Base-by-base conservation (phyloP, 1,284 basidiomycete genomes). In the Sporisorium scitamineum region DNA sequence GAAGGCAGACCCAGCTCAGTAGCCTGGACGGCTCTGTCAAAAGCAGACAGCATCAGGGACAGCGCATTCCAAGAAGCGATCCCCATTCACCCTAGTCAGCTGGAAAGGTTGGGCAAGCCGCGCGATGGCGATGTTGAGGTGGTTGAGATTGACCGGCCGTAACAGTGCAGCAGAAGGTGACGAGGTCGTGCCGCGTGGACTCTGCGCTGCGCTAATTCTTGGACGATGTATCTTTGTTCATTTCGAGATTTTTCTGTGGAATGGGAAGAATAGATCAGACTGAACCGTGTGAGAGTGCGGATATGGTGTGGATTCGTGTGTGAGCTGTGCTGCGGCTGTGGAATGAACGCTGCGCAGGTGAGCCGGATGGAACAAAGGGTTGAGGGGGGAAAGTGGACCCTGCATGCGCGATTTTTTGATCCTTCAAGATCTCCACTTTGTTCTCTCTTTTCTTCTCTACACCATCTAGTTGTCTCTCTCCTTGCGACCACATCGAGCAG, bases 11-110 rank as follows among this genome's bases (percentile, higher is more conserved):
- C 39, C 0, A 62, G 55, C 24, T 60, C 70, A 8, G 63, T 42
- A 9, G 63, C 63, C 2, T 24, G 24, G 24, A 65, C 68, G 0
- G 57, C 68, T 2, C n/a, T 50, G 16, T 61, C 58, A 3, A 65
- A 61, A 32, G 20, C 50, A 14, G 58, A 65, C 11, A 68, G 61
- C 24, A 61, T 54, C 0, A 41, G 41, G 1, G 62, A 52, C 14
- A 68, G 61, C 32, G 50, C 54, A 6, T 74, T 66, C 44, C 53
- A 74, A 31, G 71, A 74, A 14, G 52, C 60, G n/a, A 69, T 74
- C 16, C 71, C 71, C 14, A 62, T 74, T 34, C 71, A 74, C 45
- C 71, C 71, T 0, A 69, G 66, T 50, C 59, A 66, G 29, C 44
- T 63, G 55, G 47, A 54, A 5, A 42, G 48, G 22, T 26, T 75